phyloP scores from a whole-genome alignment of 805 yeast species.

The Candida ipomoeae region DNA sequence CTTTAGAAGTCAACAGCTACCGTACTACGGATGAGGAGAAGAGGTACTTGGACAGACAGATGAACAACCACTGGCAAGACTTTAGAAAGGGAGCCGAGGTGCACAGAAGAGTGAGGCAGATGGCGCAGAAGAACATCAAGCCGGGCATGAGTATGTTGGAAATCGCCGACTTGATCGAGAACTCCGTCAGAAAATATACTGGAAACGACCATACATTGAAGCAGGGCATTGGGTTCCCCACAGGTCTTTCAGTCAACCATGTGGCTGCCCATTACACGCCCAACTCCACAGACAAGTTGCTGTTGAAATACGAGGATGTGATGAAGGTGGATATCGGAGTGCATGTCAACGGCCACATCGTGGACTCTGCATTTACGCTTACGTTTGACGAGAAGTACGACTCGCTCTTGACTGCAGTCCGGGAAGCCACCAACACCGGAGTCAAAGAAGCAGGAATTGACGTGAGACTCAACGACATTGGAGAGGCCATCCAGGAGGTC shows the following conservation, averaged over 20 bases:
- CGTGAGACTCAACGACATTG: constrained; percentile 90
- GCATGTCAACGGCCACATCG: constrained; percentile 89
- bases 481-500: constrained; percentile 92
- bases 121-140: constrained; percentile 66
- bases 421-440: constrained; percentile 92
- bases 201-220: constrained; percentile 57
- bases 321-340: constrained; percentile 97
- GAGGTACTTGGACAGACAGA: constrained; percentile 68
- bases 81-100: constrained; percentile 95
- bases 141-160: constrained; percentile 94
- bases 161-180: constrained; percentile 84
- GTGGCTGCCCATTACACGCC: constrained; percentile 99
- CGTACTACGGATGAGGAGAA: constrained; percentile 85
- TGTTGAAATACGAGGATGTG: constrained; percentile 80
- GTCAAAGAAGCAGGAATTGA: constrained; percentile 91
- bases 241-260: constrained; percentile 91
- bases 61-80: constrained; percentile 69
- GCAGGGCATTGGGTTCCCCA: constrained; percentile 96
- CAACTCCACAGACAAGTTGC: constrained; percentile 86
- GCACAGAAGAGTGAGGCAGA: constrained; percentile 84
- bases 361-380: constrained; percentile 93
- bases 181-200: constrained; percentile 71
- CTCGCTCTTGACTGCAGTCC: constrained; percentile 74
- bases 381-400: constrained; percentile 85
- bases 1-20: constrained; percentile 56